These are phyloP conservation scores for Ophiostoma himal-ulmi DNA, from an alignment of 2,329 filamentous ascomycete species.

Conservation along the genomic window DNA sequence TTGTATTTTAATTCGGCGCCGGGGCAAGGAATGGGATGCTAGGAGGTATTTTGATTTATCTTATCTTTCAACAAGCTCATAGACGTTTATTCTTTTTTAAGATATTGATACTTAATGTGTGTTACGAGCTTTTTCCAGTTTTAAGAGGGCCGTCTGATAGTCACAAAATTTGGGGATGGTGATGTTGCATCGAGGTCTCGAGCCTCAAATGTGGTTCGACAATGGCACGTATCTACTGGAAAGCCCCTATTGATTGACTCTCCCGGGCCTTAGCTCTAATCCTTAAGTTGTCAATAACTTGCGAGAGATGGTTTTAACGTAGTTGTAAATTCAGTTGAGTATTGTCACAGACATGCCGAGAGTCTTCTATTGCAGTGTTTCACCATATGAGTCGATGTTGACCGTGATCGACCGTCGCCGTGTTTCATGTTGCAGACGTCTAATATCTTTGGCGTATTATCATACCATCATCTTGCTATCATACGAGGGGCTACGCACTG, in stretches of 20 bases:
- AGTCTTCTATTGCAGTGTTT: not conserved
- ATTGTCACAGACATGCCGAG: not conserved
- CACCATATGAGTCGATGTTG: not conserved
- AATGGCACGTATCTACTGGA: not conserved
- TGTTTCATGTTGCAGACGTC: slow-evolving; percentile 9
- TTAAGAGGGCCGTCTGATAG: not conserved
- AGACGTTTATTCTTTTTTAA: not conserved
- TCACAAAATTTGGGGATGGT: not conserved
- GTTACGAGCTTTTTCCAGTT: not conserved
- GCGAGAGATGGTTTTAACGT: not conserved
- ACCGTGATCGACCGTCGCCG: not conserved
- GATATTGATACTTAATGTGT: too few species aligned
- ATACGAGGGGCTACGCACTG: slow-evolving; percentile 1
- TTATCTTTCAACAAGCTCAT: not conserved
- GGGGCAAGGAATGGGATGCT: not conserved
- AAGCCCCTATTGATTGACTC: not conserved
- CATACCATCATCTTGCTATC: not conserved
- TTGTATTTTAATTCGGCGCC: not conserved
- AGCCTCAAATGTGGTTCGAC: slow-evolving; percentile 6
- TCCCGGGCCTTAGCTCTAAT: not conserved
- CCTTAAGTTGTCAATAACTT: not conserved
- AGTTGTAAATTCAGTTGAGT: not conserved
- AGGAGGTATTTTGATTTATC: not conserved
- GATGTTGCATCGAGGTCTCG: slow-evolving; percentile 2
- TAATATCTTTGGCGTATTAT: not conserved